Conservation (phyloP, 1,139 yeast species). For the Yamadazyma kanchanaburiensis region DNA sequence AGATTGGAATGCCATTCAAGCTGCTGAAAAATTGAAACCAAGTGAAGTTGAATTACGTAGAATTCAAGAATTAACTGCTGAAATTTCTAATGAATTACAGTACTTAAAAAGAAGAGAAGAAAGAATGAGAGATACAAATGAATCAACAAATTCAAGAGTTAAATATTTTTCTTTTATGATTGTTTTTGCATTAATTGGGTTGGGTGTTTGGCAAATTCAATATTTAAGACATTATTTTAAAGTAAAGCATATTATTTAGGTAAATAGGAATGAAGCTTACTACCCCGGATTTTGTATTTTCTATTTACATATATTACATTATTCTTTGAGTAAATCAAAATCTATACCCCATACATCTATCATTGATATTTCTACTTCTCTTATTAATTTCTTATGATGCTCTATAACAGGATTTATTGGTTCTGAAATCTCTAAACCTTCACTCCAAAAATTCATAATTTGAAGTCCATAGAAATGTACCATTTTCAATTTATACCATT, state of each 20-base stretch:
- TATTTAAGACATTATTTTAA: conserved; percentile 91
- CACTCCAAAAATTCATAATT: no score
- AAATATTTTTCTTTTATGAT: conserved; percentile 77
- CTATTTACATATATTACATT: no score
- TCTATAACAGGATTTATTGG: no score
- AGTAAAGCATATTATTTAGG: conserved; percentile 83
- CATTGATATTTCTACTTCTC: no score
- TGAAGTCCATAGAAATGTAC: no score
- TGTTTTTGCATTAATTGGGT: conserved; percentile 63
- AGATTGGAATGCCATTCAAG: conserved; percentile 95
- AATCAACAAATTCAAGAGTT: conserved; percentile 84
- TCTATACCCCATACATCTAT: no score
- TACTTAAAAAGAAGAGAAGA: conserved; percentile 87
- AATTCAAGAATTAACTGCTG: conserved; percentile 78
- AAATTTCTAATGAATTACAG: conserved; percentile 71
- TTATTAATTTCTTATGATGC: no score
- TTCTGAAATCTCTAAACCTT: no score
- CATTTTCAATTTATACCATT: no score
- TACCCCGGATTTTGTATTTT: no score
- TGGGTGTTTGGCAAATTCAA: conserved; percentile 89
- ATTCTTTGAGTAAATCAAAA: no score
- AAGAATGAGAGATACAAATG: conserved; percentile 93
- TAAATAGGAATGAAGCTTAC: no score
- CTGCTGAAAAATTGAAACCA: conserved; percentile 89
- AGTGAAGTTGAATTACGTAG: conserved; percentile 85